These are phyloP conservation scores for Calonectria multiphialidica DNA, from an alignment of 2,329 filamentous ascomycete species.

Conservation along the genomic window DNA sequence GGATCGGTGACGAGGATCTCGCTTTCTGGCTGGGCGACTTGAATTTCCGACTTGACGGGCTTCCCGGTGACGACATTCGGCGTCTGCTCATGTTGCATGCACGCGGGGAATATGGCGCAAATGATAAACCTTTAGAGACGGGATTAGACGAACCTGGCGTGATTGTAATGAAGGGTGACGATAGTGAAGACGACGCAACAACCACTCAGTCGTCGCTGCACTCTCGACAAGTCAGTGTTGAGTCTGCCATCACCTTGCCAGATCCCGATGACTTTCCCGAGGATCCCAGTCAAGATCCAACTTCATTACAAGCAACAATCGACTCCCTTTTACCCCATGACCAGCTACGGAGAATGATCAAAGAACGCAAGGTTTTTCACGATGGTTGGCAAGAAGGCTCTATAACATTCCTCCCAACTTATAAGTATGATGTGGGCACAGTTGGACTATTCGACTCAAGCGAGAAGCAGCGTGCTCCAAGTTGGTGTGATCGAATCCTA, in stretches of 20 bases:
- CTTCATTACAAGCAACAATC: conserved; percentile 89
- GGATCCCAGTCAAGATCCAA: conserved; percentile 81
- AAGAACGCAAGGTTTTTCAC: conserved; percentile 82
- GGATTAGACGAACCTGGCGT: conserved; percentile 61
- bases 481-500: conserved; percentile 96
- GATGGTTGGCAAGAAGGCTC: conserved; percentile 93
- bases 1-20: conserved; percentile 91
- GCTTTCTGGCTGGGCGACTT: conserved; percentile 97
- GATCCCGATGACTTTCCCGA: conserved; percentile 76
- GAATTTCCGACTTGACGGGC: conserved; percentile 90
- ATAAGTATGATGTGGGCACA: conserved; percentile 98
- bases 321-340: conserved; percentile 91
- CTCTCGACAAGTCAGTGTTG: conserved; percentile 51
- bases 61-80: conserved; percentile 92
- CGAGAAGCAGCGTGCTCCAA: conserved; percentile 91
- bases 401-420: conserved; percentile 91
- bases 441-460: conserved; percentile 94
- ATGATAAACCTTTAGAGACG: conserved; percentile 47
- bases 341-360: conserved; percentile 82
- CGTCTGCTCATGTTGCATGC: conserved; percentile 86
- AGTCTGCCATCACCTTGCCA: conserved; percentile 60
- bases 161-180: conserved; percentile 58
- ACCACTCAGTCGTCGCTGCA: conserved; percentile 49
- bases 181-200: conserved; percentile 59
- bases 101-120: conserved; percentile 78